A percentile compares a stretch with the other conserved stretches of the same genome.
These are phyloP conservation scores for Phytophthora hybrid DNA, from an alignment of 352 stramenopile species.

Conservation along the genomic window DNA sequence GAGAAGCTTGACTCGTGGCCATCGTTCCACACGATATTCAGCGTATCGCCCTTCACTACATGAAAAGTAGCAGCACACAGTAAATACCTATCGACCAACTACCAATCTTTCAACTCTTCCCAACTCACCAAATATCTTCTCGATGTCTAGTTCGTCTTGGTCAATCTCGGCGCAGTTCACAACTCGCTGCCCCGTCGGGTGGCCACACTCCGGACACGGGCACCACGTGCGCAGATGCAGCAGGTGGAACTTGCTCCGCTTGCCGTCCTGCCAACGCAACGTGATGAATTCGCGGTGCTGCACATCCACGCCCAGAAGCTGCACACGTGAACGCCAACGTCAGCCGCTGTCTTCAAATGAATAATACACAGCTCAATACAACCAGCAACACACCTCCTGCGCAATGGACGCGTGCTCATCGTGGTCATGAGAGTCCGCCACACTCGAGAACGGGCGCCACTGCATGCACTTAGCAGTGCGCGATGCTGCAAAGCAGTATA, in stretches of 20 bases:
- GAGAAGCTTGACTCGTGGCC: slow-evolving; percentile 75
- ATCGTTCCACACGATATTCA: slow-evolving; percentile 80
- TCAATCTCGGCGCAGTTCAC: slow-evolving; percentile 79
- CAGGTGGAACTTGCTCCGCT: slow-evolving; percentile 74
- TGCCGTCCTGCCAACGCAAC: slow-evolving; percentile 82
- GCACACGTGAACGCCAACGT: background rate
- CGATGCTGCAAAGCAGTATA: slow-evolving; percentile 7
- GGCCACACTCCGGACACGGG: slow-evolving; percentile 70
- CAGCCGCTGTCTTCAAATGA: background rate
- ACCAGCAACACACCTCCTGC: slow-evolving; percentile 29
- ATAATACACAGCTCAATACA: slow-evolving; percentile 3
- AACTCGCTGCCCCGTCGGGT: slow-evolving; percentile 81
- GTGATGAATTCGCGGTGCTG: slow-evolving; percentile 77
- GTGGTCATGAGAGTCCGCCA: slow-evolving; percentile 14
- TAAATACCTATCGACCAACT: background rate
- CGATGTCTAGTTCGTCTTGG: slow-evolving; percentile 63
- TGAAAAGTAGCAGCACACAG: slow-evolving; percentile 6
- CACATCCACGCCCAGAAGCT: slow-evolving; percentile 79
- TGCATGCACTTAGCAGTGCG: slow-evolving; percentile 11
- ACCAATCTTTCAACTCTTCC: background rate
- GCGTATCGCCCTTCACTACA: slow-evolving; percentile 72
- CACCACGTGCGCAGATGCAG: slow-evolving; percentile 86
- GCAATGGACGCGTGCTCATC: slow-evolving; percentile 34
- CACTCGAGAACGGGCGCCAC: slow-evolving; percentile 25
- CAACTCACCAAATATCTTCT: slow-evolving; percentile 73